phyloP scores from a whole-genome alignment of 2,329 filamentous ascomycete genomes.

The Talaromyces rugulosus region DNA sequence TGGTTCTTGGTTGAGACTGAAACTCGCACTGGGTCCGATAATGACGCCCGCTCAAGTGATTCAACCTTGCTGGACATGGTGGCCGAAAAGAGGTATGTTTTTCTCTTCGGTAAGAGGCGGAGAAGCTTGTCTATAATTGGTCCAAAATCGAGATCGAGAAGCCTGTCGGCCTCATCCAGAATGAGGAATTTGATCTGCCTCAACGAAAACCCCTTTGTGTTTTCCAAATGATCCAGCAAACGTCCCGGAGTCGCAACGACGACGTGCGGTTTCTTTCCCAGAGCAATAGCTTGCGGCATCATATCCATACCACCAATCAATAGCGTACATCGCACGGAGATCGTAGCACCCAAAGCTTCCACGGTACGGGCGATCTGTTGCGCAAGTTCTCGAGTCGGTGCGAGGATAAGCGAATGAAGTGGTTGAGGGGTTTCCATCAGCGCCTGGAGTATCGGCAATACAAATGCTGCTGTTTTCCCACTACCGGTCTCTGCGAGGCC shows the following conservation, averaged over 20 bases:
- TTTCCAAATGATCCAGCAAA: slow-evolving; percentile 86
- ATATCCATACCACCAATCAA: slow-evolving; percentile 95
- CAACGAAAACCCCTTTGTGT: slow-evolving; percentile 91
- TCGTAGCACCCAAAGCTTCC: slow-evolving; percentile 79
- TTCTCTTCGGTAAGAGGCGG: slow-evolving; percentile 74
- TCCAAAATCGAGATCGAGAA: slow-evolving; percentile 91
- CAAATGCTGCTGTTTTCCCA: slow-evolving; percentile 94
- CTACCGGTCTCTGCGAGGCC: slow-evolving; percentile 92
- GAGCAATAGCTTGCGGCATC: slow-evolving; percentile 82
- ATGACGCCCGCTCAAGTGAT: slow-evolving; percentile 79
- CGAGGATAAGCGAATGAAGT: slow-evolving; percentile 80
- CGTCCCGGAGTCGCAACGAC: slow-evolving; percentile 88
- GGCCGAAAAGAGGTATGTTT: slow-evolving; percentile 87
- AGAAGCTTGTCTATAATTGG: slow-evolving; percentile 90
- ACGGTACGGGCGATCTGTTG: slow-evolving; percentile 86
- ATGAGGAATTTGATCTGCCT: slow-evolving; percentile 79
- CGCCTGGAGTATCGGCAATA: slow-evolving; percentile 83
- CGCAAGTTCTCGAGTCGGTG: slow-evolving; percentile 89
- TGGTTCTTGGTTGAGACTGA: slow-evolving; percentile 76
- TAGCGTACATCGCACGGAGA: slow-evolving; percentile 77
- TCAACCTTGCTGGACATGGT: slow-evolving; percentile 94
- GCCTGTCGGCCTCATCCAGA: slow-evolving; percentile 89
- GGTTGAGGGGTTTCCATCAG: slow-evolving; percentile 83
- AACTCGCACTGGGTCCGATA: slow-evolving; percentile 78
- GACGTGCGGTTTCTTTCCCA: slow-evolving; percentile 94